Percentiles rank a stretch among this genome's conserved stretches.
Evolutionary conservation across 2,329 filamentous ascomycete genomes (phyloP).

Genomic region (Ceratocystis eucalypticola): DNA sequence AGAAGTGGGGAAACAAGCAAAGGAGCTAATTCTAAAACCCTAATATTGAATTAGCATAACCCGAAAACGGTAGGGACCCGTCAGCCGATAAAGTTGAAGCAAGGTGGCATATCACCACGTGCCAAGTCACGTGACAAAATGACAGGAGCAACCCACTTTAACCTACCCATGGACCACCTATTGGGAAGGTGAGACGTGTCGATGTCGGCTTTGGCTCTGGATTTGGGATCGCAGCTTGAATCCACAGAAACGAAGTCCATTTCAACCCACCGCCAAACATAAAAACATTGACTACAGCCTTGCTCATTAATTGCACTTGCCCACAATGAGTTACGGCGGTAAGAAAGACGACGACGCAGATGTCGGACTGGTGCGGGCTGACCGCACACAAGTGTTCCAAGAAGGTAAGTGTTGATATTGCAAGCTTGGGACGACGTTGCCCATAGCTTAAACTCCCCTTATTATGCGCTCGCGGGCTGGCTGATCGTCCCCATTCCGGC

Average conservation of each 20-base stretch:
- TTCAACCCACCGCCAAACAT: constrained; percentile 5
- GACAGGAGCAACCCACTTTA: not conserved
- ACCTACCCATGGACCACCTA: not conserved
- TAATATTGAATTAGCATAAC: not conserved
- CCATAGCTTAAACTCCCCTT: constrained; percentile 14
- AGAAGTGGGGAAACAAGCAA: not conserved
- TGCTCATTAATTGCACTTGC: constrained; percentile 25
- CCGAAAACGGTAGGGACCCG: not conserved
- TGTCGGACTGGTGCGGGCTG: constrained; percentile 85
- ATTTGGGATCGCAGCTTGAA: constrained; percentile 15
- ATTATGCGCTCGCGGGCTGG: too few species aligned
- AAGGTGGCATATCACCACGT: not conserved
- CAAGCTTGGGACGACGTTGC: not conserved
- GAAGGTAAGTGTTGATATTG: constrained; percentile 54
- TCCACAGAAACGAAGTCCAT: constrained; percentile 7
- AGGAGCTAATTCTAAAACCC: not conserved
- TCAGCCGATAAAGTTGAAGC: not conserved
- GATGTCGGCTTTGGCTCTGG: constrained; percentile 11
- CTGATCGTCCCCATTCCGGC: too few species aligned
- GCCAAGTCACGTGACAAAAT: not conserved
- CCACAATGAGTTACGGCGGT: constrained; percentile 83
- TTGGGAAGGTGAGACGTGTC: constrained; percentile 19
- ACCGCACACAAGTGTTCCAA: constrained; percentile 95
- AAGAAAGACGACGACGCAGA: constrained; percentile 99
- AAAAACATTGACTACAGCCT: constrained; percentile 8